Percentiles rank a stretch among this genome's conserved stretches.
phyloP scores from a whole-genome alignment of 2,329 filamentous ascomycete genomes.

The Aspergillus floridensis region DNA sequence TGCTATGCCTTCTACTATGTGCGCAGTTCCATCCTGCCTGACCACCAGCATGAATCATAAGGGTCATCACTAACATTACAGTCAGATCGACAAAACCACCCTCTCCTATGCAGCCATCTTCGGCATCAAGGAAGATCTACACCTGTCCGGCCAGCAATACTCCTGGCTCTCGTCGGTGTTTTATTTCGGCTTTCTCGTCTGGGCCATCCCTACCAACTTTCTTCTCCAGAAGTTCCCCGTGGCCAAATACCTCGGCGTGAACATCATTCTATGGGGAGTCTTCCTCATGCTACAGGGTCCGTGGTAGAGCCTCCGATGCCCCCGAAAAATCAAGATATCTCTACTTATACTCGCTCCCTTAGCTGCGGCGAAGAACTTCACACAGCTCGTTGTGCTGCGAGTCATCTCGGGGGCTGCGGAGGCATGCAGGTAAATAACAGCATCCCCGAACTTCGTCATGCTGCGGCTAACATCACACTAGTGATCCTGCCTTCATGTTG shows the following conservation, averaged over 20 bases:
- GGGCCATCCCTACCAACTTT: conserved; percentile 26
- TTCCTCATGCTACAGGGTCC: conserved; percentile 13
- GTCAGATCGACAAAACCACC: conserved; percentile 14
- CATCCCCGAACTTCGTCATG: not conserved
- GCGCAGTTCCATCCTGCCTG: not conserved
- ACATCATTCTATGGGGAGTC: conserved; percentile 15
- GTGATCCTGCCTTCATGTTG: conserved; percentile 54
- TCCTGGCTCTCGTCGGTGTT: conserved; percentile 44
- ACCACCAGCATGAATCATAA: too few species aligned
- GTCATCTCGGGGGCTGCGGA: conserved; percentile 55
- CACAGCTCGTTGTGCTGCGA: conserved; percentile 50
- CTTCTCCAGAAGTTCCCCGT: conserved; percentile 24
- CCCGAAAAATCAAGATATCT: too few species aligned
- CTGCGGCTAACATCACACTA: not conserved
- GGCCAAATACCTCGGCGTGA: conserved; percentile 11
- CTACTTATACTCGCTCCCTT: not conserved
- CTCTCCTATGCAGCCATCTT: conserved; percentile 53
- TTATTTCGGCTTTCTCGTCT: conserved; percentile 42
- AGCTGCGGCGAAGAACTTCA: conserved; percentile 52
- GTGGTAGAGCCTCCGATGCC: not conserved
- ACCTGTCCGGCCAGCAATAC: conserved; percentile 38
- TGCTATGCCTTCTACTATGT: conserved; percentile 16
- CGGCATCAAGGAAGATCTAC: conserved; percentile 48
- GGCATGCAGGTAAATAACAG: conserved; percentile 29
- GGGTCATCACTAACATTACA: not conserved